Base-by-base conservation (phyloP, 2,329 filamentous ascomycete genomes). In the Aspergillus fructus region DNA sequence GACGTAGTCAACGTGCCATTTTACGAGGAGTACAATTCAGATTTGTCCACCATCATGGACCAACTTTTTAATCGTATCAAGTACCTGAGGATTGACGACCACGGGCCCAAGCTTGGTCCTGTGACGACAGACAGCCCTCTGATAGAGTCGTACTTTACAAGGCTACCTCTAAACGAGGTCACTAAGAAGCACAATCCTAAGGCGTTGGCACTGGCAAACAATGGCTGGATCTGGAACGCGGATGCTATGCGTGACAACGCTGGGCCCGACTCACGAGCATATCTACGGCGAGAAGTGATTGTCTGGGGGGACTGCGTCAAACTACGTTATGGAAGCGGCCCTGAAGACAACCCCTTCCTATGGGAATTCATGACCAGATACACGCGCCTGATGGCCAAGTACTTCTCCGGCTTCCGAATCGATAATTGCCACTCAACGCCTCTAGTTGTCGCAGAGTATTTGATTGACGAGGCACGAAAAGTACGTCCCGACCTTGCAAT, bases 251-350 rank as follows among this genome's bases (percentile, higher is more conserved):
- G 91, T 43, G 94, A 99, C 77, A 94, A 97, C 68, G 94, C 94
- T 30, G 96, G 96, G 0, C 89, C 92, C 0, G 81, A 90, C 47
- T 96, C 93, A 8, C 87, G 88, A 55, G 92, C 93, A n/a, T 99
- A 99, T 69, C 83, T 99, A n/a, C 86, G 91, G 52, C 86, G 94
- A 64, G 92, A 99, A 74, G 91, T 99, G 59, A 97, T 99, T 64
- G 90, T 97, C 30, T 99, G 94, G 94, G 93, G 93, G 13, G 94
- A 99, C 71, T 99, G 96, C 71, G 94, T 97, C 61, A 99, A 99
- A 79, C 83, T 99, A 53, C 88, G 94, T 17, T 99, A 97, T 70
- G 94, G 94, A 34, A 82, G 79, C 24, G 82, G 86, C 0, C 89
- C 89, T 0, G 77, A 93, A 53, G 94, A 97, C 71, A 97, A 89